Evolutionary conservation across 1,139 yeast species (phyloP).

Genomic region (Debaryomyces subglobosus): DNA sequence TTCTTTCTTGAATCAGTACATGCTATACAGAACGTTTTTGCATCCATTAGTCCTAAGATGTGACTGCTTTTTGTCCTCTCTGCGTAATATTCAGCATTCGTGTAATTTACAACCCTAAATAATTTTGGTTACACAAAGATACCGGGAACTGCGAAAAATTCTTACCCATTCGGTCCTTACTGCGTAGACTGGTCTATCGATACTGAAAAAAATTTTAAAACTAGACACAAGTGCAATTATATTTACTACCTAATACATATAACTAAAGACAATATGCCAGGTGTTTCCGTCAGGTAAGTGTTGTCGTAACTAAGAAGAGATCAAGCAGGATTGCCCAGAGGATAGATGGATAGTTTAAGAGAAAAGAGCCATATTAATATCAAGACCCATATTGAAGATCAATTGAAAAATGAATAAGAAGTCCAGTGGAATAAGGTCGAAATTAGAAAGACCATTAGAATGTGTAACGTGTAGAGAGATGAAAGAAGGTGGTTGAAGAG

Average conservation of each 20-base stretch:
- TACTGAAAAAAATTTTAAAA: constrained; percentile 17
- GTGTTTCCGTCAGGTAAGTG: constrained; percentile 97
- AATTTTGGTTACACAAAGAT: constrained; percentile 5
- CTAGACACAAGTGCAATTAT: constrained; percentile 12
- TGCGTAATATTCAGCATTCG: constrained; percentile 9
- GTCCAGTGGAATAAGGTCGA: neutral
- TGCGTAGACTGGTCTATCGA: constrained; percentile 8
- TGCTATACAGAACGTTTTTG: neutral
- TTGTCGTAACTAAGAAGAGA: neutral
- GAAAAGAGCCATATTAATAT: neutral
- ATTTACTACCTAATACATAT: constrained; percentile 11
- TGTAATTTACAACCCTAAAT: constrained; percentile 5
- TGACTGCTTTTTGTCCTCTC: constrained; percentile 11
- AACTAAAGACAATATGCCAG: constrained; percentile 66
- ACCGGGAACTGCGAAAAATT: constrained; percentile 1
- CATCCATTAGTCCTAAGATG: constrained; percentile 2
- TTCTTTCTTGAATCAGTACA: too few relatives aligned
- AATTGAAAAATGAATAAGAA: neutral
- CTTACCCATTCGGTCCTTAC: constrained; percentile 1
- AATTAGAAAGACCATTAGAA: neutral
- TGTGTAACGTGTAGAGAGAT: neutral
- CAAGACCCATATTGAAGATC: neutral
- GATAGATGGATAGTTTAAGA: neutral
- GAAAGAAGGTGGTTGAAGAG: neutral
- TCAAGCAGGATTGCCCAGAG: neutral